phyloP scores from a whole-genome alignment of 495 filamentous ascomycete species.

The Aspergillus heteromorphus region DNA sequence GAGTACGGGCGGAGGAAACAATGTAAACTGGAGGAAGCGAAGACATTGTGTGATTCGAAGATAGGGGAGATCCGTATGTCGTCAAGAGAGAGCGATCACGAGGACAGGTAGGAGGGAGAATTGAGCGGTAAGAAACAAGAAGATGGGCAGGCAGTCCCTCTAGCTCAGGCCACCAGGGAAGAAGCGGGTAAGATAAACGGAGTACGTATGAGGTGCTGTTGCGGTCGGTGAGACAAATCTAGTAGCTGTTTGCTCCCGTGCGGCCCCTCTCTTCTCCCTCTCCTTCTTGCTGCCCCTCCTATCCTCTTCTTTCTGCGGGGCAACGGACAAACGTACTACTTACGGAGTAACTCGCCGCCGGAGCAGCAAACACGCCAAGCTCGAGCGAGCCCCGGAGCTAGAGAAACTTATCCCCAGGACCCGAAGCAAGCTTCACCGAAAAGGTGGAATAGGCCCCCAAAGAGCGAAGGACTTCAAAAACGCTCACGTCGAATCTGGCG shows the following conservation, averaged over 20 bases:
- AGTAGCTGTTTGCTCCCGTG: background rate
- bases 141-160: background rate
- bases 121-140: background rate
- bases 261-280: background rate
- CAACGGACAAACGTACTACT: conserved; percentile 4
- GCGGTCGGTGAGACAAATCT: background rate
- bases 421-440: background rate
- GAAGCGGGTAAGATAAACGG: background rate
- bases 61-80: background rate
- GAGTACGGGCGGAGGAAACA: conserved; percentile 84
- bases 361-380: conserved; percentile 22
- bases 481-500: background rate
- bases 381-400: conserved; percentile 21
- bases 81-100: background rate
- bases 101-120: background rate
- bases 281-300: background rate
- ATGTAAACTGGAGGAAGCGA: conserved; percentile 85
- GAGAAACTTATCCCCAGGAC: background rate
- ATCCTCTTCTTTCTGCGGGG: conserved; percentile 5
- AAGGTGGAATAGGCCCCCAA: background rate
- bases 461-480: background rate
- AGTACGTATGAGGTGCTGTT: too few relatives aligned
- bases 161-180: background rate
- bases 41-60: conserved; percentile 39
- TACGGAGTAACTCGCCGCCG: conserved; percentile 4